Conservation (phyloP, 345 rosid species). For the Bruguiera gymnorhiza region DNA sequence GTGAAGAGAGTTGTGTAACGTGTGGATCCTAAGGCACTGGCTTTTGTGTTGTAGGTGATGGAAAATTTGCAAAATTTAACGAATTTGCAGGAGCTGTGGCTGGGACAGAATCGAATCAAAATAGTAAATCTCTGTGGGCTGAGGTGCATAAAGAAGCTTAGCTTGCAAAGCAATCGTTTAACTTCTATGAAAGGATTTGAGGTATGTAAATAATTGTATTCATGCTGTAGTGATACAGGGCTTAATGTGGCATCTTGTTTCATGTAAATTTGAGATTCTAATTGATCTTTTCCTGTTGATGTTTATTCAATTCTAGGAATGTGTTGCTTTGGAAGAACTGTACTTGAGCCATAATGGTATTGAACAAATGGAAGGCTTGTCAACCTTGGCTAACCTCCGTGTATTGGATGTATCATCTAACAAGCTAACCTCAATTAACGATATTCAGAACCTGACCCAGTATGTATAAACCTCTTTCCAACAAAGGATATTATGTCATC, state of each 20-base stretch:
- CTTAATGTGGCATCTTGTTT: neutral
- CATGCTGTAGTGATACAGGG: neutral
- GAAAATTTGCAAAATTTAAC: slow-evolving; percentile 73
- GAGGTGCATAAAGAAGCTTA: slow-evolving; percentile 72
- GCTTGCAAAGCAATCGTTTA: slow-evolving; percentile 92
- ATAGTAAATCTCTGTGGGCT: slow-evolving; percentile 73
- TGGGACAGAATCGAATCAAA: slow-evolving; percentile 83
- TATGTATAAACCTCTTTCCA: slow-evolving; percentile 23
- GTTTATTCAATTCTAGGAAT: slow-evolving; percentile 45
- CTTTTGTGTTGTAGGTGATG: slow-evolving; percentile 63
- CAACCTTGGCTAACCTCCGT: slow-evolving; percentile 64
- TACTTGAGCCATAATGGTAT: slow-evolving; percentile 97
- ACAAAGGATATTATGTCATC: slow-evolving; percentile 1
- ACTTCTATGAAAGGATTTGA: slow-evolving; percentile 87
- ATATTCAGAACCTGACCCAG: slow-evolving; percentile 71
- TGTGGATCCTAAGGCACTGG: neutral
- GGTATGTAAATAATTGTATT: slow-evolving; percentile 33
- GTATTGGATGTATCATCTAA: slow-evolving; percentile 85
- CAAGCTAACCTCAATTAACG: slow-evolving; percentile 72
- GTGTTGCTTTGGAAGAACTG: slow-evolving; percentile 83
- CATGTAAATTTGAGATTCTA: neutral
- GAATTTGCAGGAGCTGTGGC: slow-evolving; percentile 76
- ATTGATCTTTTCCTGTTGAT: neutral
- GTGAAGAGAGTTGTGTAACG: too few relatives aligned
- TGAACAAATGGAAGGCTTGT: slow-evolving; percentile 82